Evolutionary conservation across 83 land plant genomes (phyloP), one percentile per base, ranked within the genome.

Genomic region (Picea engelmannii): DNA sequence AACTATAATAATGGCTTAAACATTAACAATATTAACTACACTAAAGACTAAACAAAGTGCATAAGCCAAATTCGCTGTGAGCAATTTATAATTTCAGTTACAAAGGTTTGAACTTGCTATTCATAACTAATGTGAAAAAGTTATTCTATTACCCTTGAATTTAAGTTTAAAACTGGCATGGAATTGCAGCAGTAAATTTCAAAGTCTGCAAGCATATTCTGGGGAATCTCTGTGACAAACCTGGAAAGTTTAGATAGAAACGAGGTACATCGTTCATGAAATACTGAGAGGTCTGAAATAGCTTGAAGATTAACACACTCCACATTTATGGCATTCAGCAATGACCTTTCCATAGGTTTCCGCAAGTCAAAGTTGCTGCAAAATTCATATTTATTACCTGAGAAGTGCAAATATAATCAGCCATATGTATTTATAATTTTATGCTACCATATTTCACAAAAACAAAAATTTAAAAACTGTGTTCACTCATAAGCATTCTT

Each of bases 341-440:
- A 65, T 4, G 89, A 83, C 79, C 97, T 90, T 58, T 95, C 97
- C 61, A 95, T 67, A 3, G 95, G 87, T 81, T 93, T 96, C 74
- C 97, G 86, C 89, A 94, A 83, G 84, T 96, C 99, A 92, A 96
- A 96, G 58, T 90, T 88, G 83, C 78, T 89, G 86, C 91, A 84
- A 79, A 81, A 96, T 71, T 91, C 95, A 42, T 80, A 78, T 52
- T 83, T 85, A 59, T 13, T 80, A 84, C 90, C 96, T 91, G 88
- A 63, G 74, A 79, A 15, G 38, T 38, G 20, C 6, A 31, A 61
- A 79, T 25, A 21, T 65, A 38, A 42, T 79, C 66, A 35, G 21
- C 24, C 25, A 25, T 67, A 11, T n/a, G 31, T 35, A 55, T 58
- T 49, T 38, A 82, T 49, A 67, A 49, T 10, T 49, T 49, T 49